phyloP scores from a whole-genome alignment of 2,329 filamentous ascomycete species.

The Byssothecium circinans region DNA sequence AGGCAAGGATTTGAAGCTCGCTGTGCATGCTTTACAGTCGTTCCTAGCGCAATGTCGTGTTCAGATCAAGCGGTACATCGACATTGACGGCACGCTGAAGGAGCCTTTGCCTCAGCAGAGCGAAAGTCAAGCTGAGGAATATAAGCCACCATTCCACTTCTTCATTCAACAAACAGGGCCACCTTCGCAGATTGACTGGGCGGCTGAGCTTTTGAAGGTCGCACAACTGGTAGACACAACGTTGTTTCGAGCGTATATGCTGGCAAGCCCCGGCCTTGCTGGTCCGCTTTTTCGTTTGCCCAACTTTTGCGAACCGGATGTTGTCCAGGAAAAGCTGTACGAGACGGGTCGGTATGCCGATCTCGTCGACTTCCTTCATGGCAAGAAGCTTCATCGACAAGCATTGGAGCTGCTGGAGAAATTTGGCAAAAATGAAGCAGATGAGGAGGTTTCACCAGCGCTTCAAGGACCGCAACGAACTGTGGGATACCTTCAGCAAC shows the following conservation, averaged over 20 bases:
- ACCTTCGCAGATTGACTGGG: conserved; percentile 57
- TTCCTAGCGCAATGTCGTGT: conserved; percentile 85
- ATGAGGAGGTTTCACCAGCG: conserved; percentile 50
- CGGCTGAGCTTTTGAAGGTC: conserved; percentile 70
- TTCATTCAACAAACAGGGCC: conserved; percentile 41
- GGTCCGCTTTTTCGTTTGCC: conserved; percentile 90
- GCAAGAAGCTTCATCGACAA: conserved; percentile 88
- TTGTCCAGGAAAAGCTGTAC: conserved; percentile 89
- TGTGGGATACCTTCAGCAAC: conserved; percentile 83
- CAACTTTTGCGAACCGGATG: conserved; percentile 95
- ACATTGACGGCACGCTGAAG: conserved; percentile 61
- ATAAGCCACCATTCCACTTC: conserved; percentile 48
- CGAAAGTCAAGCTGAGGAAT: conserved; percentile 40
- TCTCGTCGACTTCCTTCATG: conserved; percentile 95
- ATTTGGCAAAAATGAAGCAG: conserved; percentile 66
- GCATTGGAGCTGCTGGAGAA: conserved; percentile 79
- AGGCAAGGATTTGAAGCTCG: conserved; percentile 80
- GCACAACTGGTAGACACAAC: conserved; percentile 91
- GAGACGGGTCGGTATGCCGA: conserved; percentile 89
- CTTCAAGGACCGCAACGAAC: conserved; percentile 83
- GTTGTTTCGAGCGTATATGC: conserved; percentile 94
- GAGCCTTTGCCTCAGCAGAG: conserved; percentile 56
- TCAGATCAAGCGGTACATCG: conserved; percentile 62
- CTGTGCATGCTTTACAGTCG: conserved; percentile 79
- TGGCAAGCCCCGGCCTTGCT: conserved; percentile 79